Evolutionary conservation across 2,329 filamentous ascomycete genomes (phyloP), one percentile per base, ranked within the genome.

Genomic region (Trichoderma citrinoviride): DNA sequence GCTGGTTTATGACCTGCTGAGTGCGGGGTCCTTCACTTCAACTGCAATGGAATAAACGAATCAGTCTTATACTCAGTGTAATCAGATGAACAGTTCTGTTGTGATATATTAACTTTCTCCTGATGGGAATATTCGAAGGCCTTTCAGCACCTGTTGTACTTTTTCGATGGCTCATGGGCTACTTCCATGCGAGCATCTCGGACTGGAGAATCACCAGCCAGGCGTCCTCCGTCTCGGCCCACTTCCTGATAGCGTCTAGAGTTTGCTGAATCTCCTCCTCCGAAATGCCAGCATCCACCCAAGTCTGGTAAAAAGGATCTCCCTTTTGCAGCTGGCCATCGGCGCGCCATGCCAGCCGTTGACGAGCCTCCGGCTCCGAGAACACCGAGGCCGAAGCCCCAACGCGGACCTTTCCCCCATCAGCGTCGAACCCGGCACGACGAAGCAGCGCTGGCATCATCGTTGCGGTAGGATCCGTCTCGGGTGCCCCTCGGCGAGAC

Each of bases 181-280:
- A 61, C 17, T 61, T 61, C 58, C 58, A 61, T 3, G 47, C 58
- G n/a, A 61, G 47, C 49, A 61, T 61, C n/a, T 61, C 58, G 46
- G 37, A 53, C 25, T 61, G 58, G n/a, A 53, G 3, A 37, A 61
- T 52, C 7, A 53, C 58, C 3, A 61, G 58, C 58, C 58, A 61
- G 5, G 58, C 58, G 37, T 61, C 58, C 8, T 61, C 47, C 25
- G 47, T 44, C 23, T 33, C 58, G 10, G 47, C 12, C 58, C 58
- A 61, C n/a, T 52, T 43, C 23, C 25, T n/a, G 14, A 61, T 25
- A 8, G 58, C 58, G 1, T 21, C 23, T 10, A 61, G n/a, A n/a
- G 58, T 61, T 37, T 61, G 25, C 14, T 61, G 58, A 2, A 61
- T 61, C 40, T 61, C 58, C 7, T 53, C 47, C 25, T 61, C 58